Percentiles rank a stretch among this genome's conserved stretches.
These are phyloP conservation scores for Macaranga tanarius DNA, from an alignment of 441 rosid genomes.

Conservation along the genomic window DNA sequence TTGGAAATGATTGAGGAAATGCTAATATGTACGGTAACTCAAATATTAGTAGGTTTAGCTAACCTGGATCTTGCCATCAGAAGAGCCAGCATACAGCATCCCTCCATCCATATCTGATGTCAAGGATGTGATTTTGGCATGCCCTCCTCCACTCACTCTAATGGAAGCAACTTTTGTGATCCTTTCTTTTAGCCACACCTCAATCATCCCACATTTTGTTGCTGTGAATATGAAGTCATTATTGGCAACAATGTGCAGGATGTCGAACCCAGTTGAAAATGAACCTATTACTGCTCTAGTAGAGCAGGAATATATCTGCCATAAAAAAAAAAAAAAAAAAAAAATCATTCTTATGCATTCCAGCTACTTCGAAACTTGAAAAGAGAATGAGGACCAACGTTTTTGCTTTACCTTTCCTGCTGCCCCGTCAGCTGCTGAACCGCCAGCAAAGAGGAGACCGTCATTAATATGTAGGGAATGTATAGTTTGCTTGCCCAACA, in stretches of 20 bases:
- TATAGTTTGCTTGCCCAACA: slow-evolving; percentile 53
- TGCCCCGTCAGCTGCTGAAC: slow-evolving; percentile 52
- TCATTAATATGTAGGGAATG: slow-evolving; percentile 40
- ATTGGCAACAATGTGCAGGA: slow-evolving; percentile 41
- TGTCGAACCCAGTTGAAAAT: slow-evolving; percentile 41
- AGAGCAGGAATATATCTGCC: slow-evolving; percentile 46
- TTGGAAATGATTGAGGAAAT: neutral
- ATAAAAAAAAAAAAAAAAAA: too few species aligned
- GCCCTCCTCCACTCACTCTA: slow-evolving; percentile 31
- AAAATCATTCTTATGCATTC: neutral
- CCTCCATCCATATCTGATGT: slow-evolving; percentile 41
- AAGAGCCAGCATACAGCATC: slow-evolving; percentile 54
- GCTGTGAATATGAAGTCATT: slow-evolving; percentile 57
- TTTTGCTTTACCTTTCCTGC: slow-evolving; percentile 53
- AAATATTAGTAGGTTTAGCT: neutral
- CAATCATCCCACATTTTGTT: slow-evolving; percentile 49
- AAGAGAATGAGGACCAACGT: neutral
- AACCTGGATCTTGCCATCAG: slow-evolving; percentile 69
- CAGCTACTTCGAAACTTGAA: neutral
- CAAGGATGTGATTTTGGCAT: slow-evolving; percentile 44
- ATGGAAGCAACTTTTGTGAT: slow-evolving; percentile 37
- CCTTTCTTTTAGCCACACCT: slow-evolving; percentile 62
- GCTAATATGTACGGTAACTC: neutral
- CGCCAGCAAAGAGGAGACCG: slow-evolving; percentile 45
- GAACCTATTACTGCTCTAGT: slow-evolving; percentile 39